Evolutionary conservation across 1,284 basidiomycete species (phyloP).

Genomic region (Xerocomus nothofagi): DNA sequence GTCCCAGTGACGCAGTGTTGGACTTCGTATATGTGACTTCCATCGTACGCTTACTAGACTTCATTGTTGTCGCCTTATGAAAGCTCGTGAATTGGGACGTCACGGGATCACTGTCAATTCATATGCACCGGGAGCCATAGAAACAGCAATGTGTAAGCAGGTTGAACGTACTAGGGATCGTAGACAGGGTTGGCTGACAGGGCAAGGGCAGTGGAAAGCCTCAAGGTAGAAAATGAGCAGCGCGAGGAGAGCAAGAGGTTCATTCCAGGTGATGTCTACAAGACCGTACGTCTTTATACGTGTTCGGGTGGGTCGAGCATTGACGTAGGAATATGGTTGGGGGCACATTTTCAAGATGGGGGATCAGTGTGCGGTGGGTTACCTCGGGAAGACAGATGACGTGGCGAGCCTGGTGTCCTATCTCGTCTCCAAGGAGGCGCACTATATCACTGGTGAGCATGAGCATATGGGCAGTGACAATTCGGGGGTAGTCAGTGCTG

Average conservation of each 20-base stretch:
- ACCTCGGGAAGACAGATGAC: slow-evolving; percentile 7
- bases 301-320: neutral
- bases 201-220: slow-evolving; percentile 2
- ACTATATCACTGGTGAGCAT: slow-evolving; percentile 11
- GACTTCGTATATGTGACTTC: neutral
- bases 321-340: neutral
- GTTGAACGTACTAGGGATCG: neutral
- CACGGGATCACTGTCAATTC: slow-evolving; percentile 20
- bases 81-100: slow-evolving; percentile 17
- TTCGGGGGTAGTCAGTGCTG: neutral
- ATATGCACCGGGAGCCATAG: slow-evolving; percentile 24
- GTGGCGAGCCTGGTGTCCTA: slow-evolving; percentile 9
- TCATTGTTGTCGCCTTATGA: slow-evolving; percentile 1
- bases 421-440: slow-evolving; percentile 18
- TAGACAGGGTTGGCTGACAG: neutral
- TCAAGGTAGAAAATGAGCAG: neutral
- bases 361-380: slow-evolving; percentile 4
- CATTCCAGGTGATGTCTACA: slow-evolving; percentile 1
- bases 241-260: neutral
- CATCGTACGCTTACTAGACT: neutral
- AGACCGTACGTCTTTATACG: neutral
- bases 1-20: neutral
- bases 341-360: neutral
- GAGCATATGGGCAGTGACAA: too few relatives aligned
- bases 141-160: slow-evolving; percentile 20